These are phyloP conservation scores for Dacryopinax primogenitus DNA, from an alignment of 768 basidiomycete genomes.

Conservation along the genomic window DNA sequence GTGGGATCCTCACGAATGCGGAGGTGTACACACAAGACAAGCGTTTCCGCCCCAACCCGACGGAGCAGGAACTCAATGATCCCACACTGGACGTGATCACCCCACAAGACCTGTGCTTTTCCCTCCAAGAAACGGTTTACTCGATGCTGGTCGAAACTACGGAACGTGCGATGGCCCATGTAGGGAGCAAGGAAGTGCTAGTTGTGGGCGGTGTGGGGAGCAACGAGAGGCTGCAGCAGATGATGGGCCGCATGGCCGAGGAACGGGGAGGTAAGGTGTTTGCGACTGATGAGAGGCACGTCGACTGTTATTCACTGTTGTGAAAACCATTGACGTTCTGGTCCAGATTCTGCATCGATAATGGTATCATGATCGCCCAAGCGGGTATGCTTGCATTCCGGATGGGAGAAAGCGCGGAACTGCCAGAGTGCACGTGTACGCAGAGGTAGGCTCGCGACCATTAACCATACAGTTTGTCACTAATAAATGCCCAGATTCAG, in stretches of 20 bases:
- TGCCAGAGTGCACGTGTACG: slow-evolving; percentile 75
- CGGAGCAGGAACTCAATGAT: slow-evolving; percentile 22
- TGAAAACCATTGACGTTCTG: neutral
- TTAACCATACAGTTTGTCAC: neutral
- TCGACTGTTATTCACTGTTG: neutral
- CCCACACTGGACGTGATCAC: slow-evolving; percentile 61
- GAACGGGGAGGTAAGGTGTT: slow-evolving; percentile 84
- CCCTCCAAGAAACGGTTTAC: slow-evolving; percentile 90
- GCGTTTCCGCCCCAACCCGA: slow-evolving; percentile 44
- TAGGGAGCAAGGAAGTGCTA: slow-evolving; percentile 86
- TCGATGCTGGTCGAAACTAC: slow-evolving; percentile 99
- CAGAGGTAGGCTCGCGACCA: slow-evolving; percentile 48
- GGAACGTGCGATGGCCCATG: slow-evolving; percentile 97
- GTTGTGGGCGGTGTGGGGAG: slow-evolving; percentile 99
- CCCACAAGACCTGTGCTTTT: slow-evolving; percentile 92
- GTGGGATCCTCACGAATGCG: slow-evolving; percentile 79
- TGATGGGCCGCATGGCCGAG: slow-evolving; percentile 96
- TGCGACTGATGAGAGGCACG: slow-evolving; percentile 87
- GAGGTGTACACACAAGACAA: slow-evolving; percentile 83
- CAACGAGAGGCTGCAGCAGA: slow-evolving; percentile 85
- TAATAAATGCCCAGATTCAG: slow-evolving; percentile 50
- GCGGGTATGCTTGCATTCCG: slow-evolving; percentile 84
- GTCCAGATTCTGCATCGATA: slow-evolving; percentile 96
- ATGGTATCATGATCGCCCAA: slow-evolving; percentile 99
- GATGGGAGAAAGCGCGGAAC: slow-evolving; percentile 71